Evolutionary conservation across 345 rosid genomes (phyloP).

Genomic region (Cochlearia excelsa): DNA sequence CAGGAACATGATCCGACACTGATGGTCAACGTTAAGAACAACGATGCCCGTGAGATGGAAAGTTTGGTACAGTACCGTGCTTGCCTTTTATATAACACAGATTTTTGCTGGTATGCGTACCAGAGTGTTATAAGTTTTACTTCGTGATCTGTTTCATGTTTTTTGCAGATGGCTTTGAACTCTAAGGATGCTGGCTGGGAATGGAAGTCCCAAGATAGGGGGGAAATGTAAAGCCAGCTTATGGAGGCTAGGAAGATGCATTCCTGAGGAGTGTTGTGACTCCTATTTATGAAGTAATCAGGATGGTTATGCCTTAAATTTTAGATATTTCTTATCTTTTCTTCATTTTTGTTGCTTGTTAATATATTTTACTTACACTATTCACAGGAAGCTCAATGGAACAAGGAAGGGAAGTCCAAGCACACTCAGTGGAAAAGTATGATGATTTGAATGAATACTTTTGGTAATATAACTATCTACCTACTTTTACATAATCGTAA

Average conservation of each 20-base stretch:
- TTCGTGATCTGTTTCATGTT: slow-evolving; percentile 5
- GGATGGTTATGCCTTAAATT: slow-evolving; percentile 45
- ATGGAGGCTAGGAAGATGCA: slow-evolving; percentile 97
- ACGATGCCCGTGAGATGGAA: slow-evolving; percentile 94
- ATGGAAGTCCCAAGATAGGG: slow-evolving; percentile 97
- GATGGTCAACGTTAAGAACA: slow-evolving; percentile 65
- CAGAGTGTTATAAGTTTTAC: too few relatives aligned
- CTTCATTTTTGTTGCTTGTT: slow-evolving; percentile 11
- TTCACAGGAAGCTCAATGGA: slow-evolving; percentile 83
- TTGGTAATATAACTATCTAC: slow-evolving; percentile 50
- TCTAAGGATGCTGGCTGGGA: slow-evolving; percentile 99
- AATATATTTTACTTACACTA: slow-evolving; percentile 13
- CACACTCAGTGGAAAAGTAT: slow-evolving; percentile 99
- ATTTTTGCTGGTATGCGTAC: too few relatives aligned
- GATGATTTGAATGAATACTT: slow-evolving; percentile 97
- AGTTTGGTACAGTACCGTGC: slow-evolving; percentile 66
- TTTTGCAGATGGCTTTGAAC: slow-evolving; percentile 93
- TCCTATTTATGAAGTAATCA: slow-evolving; percentile 84
- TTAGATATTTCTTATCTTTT: slow-evolving; percentile 5
- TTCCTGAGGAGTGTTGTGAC: slow-evolving; percentile 88
- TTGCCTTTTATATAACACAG: not conserved
- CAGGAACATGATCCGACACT: slow-evolving; percentile 87
- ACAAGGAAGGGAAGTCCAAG: slow-evolving; percentile 82
- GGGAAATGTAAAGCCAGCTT: slow-evolving; percentile 94
- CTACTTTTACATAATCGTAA: not conserved